Conservation (phyloP, 1,284 basidiomycete species). For the Entoloma clypeatum region DNA sequence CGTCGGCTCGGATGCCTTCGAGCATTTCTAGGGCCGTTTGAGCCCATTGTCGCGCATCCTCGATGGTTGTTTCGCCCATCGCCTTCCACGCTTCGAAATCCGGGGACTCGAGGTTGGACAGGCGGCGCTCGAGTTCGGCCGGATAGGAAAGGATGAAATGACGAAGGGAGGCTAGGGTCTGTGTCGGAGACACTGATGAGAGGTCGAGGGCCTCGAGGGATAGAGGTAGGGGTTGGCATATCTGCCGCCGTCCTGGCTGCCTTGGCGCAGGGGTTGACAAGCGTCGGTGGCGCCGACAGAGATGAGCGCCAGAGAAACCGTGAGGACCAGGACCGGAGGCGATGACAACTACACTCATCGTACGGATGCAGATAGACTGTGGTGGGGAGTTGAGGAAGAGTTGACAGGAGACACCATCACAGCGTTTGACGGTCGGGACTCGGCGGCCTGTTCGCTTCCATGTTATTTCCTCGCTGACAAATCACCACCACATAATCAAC, state of each 20-base stretch:
- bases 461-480: slow-evolving; percentile 10
- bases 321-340: slow-evolving; percentile 14
- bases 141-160: slow-evolving; percentile 69
- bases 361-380: slow-evolving; percentile 10
- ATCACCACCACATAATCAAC: slow-evolving; percentile 17
- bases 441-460: neutral
- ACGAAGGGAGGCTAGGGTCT: slow-evolving; percentile 62
- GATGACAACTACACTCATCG: slow-evolving; percentile 14
- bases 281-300: slow-evolving; percentile 18
- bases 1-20: slow-evolving; percentile 60
- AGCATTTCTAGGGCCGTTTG: slow-evolving; percentile 65
- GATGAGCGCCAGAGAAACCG: slow-evolving; percentile 13
- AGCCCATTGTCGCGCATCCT: slow-evolving; percentile 60
- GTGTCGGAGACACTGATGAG: slow-evolving; percentile 50
- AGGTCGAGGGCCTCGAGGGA: slow-evolving; percentile 63
- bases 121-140: slow-evolving; percentile 61
- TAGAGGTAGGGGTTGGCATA: slow-evolving; percentile 50
- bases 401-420: no score
- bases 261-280: slow-evolving; percentile 17
- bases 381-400: neutral
- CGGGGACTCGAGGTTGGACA: slow-evolving; percentile 53
- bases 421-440: no score
- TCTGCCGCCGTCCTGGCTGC: slow-evolving; percentile 21
- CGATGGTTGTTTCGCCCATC: slow-evolving; percentile 53
- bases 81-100: slow-evolving; percentile 47